These are phyloP conservation scores for Aspergillus incahuasiensis DNA, from an alignment of 495 filamentous ascomycete species.

Conservation along the genomic window DNA sequence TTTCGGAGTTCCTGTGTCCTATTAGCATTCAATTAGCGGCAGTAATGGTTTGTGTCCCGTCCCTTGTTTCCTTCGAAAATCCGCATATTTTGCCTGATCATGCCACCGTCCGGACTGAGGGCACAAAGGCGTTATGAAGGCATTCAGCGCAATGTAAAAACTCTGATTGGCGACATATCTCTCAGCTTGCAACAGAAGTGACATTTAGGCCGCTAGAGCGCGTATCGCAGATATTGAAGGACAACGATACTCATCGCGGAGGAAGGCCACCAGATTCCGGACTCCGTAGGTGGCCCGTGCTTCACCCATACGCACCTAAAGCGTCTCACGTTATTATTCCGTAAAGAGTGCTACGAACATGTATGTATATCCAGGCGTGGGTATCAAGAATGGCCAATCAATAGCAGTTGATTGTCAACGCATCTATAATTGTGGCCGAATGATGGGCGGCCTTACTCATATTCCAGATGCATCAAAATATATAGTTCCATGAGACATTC, in stretches of 20 bases:
- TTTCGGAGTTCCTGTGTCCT: slow-evolving; percentile 25
- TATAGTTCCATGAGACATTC: too few species aligned
- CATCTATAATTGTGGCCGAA: too few species aligned
- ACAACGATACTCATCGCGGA: not conserved
- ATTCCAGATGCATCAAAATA: too few species aligned
- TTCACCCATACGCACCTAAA: not conserved
- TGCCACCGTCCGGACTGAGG: slow-evolving; percentile 27
- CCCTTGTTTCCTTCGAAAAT: slow-evolving; percentile 37
- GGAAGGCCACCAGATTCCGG: not conserved
- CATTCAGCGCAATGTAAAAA: slow-evolving; percentile 35
- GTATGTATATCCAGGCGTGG: too few species aligned
- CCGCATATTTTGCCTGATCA: slow-evolving; percentile 36
- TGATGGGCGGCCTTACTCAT: too few species aligned
- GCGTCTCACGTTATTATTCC: too few species aligned
- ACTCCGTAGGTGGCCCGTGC: not conserved
- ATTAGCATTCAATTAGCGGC: slow-evolving; percentile 1
- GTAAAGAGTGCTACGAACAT: too few species aligned
- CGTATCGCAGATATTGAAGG: not conserved
- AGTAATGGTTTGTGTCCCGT: not conserved
- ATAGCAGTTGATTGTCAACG: too few species aligned
- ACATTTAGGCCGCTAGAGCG: slow-evolving; percentile 31
- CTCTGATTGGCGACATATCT: slow-evolving; percentile 45
- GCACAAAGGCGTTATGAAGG: slow-evolving; percentile 41
- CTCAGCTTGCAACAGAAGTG: slow-evolving; percentile 47
- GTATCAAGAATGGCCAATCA: too few species aligned